Evolutionary conservation across 2,329 filamentous ascomycete genomes (phyloP).

Genomic region (Alternaria viburni): DNA sequence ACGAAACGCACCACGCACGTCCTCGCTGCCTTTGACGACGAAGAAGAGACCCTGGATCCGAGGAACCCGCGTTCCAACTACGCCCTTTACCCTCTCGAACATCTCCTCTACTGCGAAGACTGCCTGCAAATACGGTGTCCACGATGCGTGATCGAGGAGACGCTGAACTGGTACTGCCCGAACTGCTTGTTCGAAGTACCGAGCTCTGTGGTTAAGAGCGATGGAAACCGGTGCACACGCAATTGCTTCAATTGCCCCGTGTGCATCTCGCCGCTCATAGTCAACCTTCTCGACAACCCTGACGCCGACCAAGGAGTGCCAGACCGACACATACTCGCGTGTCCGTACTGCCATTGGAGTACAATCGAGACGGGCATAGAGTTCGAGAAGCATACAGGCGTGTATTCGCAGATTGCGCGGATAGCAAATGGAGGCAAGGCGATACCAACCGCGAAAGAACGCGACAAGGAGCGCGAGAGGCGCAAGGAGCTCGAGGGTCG

Average conservation of each 20-base stretch:
- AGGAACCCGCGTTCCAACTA: slow-evolving; percentile 84
- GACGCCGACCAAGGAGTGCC: slow-evolving; percentile 32
- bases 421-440: slow-evolving; percentile 61
- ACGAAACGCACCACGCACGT: slow-evolving; percentile 45
- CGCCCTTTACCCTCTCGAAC: slow-evolving; percentile 89
- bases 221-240: slow-evolving; percentile 92
- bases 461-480: slow-evolving; percentile 49
- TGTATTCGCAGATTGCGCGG: slow-evolving; percentile 78
- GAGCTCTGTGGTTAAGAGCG: slow-evolving; percentile 87
- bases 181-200: slow-evolving; percentile 96
- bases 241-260: slow-evolving; percentile 96
- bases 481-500: slow-evolving; percentile 36
- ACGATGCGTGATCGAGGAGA: slow-evolving; percentile 89
- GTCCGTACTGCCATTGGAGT: slow-evolving; percentile 92
- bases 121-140: slow-evolving; percentile 96
- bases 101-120: slow-evolving; percentile 95
- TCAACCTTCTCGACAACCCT: slow-evolving; percentile 70
- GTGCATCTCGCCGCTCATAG: slow-evolving; percentile 79
- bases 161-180: slow-evolving; percentile 93
- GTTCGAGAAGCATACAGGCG: slow-evolving; percentile 87
- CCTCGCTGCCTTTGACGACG: slow-evolving; percentile 63
- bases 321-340: slow-evolving; percentile 78
- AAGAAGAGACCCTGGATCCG: slow-evolving; percentile 84
- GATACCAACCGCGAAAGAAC: slow-evolving; percentile 49
- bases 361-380: slow-evolving; percentile 87